Evolutionary conservation across 2,329 filamentous ascomycete genomes (phyloP).

Genomic region (Colletotrichum simmondsii): DNA sequence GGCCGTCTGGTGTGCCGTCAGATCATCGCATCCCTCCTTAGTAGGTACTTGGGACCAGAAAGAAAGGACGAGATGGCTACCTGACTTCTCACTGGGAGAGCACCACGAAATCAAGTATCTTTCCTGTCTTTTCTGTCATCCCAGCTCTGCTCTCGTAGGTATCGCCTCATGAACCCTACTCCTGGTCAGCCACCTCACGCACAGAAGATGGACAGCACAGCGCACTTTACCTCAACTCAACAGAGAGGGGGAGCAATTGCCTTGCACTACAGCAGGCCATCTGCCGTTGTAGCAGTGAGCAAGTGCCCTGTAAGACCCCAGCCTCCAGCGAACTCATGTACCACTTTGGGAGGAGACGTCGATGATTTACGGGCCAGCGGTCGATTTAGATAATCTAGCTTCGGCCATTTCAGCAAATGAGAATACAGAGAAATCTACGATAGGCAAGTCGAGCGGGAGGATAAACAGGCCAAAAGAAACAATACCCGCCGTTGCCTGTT

Average conservation of each 20-base stretch:
- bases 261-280: not conserved
- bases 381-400: constrained; percentile 26
- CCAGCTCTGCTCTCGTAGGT: constrained; percentile 10
- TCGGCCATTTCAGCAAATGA: constrained; percentile 14
- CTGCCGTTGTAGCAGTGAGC: not conserved
- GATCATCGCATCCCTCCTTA: constrained; percentile 21
- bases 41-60: not conserved
- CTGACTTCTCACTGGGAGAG: not conserved
- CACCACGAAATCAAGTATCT: not conserved
- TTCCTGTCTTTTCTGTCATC: not conserved
- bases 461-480: constrained; percentile 7
- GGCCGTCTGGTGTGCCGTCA: constrained; percentile 33
- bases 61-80: constrained; percentile 7
- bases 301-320: constrained; percentile 22
- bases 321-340: not conserved
- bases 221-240: not conserved
- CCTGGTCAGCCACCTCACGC: constrained; percentile 1
- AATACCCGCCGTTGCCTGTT: constrained; percentile 22
- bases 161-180: not conserved
- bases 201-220: not conserved
- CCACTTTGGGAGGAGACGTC: constrained; percentile 26
- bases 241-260: not conserved
- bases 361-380: constrained; percentile 1
- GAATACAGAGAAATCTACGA: constrained; percentile 19
- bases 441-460: not conserved